Conservation (phyloP, 306 rosid species). For the Sechiopsis laciniata region DNA sequence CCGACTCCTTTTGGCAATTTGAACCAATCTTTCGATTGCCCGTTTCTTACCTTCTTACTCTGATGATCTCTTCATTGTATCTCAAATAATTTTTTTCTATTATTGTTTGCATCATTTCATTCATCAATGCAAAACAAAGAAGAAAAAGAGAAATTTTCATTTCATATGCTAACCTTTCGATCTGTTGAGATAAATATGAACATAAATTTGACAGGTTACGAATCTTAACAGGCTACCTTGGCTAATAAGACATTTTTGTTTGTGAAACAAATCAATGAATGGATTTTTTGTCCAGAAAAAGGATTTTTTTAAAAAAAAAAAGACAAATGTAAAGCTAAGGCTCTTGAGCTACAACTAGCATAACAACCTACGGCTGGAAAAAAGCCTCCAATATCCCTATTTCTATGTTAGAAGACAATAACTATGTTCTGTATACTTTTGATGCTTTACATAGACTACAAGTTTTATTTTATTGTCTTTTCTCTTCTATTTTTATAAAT, state of each 20-base stretch:
- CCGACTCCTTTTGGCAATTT: background rate
- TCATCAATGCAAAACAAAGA: background rate
- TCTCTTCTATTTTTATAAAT: background rate
- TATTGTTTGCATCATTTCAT: background rate
- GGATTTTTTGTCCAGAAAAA: background rate
- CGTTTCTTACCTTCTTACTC: background rate
- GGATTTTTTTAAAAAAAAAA: background rate
- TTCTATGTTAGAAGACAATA: background rate
- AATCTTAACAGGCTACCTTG: background rate
- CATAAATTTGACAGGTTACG: background rate
- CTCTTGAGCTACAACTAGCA: background rate
- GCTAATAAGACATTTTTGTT: background rate
- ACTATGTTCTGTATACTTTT: background rate
- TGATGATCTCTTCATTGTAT: no score
- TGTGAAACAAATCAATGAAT: background rate
- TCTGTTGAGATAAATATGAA: no score
- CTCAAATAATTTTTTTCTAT: no score
- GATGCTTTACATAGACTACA: background rate
- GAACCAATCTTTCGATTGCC: background rate
- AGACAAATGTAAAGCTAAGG: conserved; percentile 5
- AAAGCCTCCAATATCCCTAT: background rate
- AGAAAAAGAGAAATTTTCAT: background rate
- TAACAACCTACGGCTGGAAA: background rate
- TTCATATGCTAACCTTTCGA: no score
- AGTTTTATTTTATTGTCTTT: background rate